Base-by-base conservation (phyloP, 106 monocot genomes). In the Acorus calamus region DNA sequence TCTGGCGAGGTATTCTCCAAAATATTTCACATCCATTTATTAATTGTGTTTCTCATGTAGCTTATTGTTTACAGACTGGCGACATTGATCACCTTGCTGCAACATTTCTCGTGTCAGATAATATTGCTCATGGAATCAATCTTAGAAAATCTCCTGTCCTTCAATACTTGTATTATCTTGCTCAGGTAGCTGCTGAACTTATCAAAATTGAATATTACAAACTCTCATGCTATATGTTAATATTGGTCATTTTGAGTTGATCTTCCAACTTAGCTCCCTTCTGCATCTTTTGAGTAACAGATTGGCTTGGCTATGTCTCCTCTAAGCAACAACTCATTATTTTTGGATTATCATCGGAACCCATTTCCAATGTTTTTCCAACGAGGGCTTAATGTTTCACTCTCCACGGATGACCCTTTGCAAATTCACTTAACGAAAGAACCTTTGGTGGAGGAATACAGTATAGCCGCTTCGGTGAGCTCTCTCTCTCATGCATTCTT, bases 301-400 rank as follows among this genome's bases (percentile, higher is more conserved):
- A 96, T 96, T 85, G 96, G 96, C 61, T 64, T 96, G 77, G 96
- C 96, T 43, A 96, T 96, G 96, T 96, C 96, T 65, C 96, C 96
- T 59, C 72, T 91, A 56, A 96, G 90, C 75, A 96, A 96, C 76
- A 96, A 96, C 63, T 91, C 90, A 8, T 75, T 96, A 11, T 96
- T 96, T 78, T 75, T 96, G 50, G 90, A 96, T 73, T 96, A 96
- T 63, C 87, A 96, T 64, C 87, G 91, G 60, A 96, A 96, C 55
- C 96, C 96, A 46, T 90, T 96, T 46, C 96, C 87, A 9, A 62
- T 70, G 47, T 96, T 96, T 61, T 96, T 96, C 71, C 80, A 61
- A 51, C 72, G 96, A 67, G 96, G 96, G 9, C 80, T 96, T 12
- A 96, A 96, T 88, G 85, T 96, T 59, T 96, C 96, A 49, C 85